These are phyloP conservation scores for Pelargonium fulgidum DNA, from an alignment of 441 rosid species.

Conservation along the genomic window DNA sequence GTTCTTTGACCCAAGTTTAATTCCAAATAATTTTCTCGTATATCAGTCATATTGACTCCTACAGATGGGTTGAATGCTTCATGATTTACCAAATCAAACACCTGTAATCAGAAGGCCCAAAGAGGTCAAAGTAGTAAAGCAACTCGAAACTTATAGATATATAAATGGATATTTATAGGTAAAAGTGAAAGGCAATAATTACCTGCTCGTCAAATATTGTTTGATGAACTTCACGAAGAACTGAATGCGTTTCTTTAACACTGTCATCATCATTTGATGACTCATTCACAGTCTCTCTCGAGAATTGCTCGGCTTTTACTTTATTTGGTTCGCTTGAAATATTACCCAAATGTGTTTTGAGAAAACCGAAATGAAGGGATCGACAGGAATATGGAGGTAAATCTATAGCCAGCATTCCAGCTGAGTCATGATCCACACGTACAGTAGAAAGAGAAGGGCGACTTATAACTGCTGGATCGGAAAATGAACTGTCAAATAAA, in stretches of 20 bases:
- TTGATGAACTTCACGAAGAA: conserved; percentile 67
- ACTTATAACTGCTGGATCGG: conserved; percentile 42
- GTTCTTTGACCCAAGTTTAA: conserved; percentile 65
- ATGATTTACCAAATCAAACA: conserved; percentile 71
- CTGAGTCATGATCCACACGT: conserved; percentile 70
- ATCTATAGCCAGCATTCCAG: conserved; percentile 86
- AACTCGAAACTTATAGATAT: conserved; percentile 11
- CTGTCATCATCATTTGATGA: conserved; percentile 50
- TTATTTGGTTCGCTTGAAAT: conserved; percentile 30
- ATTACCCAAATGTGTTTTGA: conserved; percentile 41
- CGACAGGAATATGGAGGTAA: conserved; percentile 66
- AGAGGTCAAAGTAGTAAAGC: conserved; percentile 18
- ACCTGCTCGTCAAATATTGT: conserved; percentile 90
- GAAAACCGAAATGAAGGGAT: conserved; percentile 66
- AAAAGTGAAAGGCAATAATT: conserved; percentile 13
- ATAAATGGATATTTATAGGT: background rate
- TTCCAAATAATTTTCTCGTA: conserved; percentile 70
- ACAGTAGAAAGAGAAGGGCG: conserved; percentile 68
- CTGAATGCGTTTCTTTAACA: conserved; percentile 55
- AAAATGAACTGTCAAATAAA: conserved; percentile 60
- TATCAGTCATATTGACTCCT: conserved; percentile 74
- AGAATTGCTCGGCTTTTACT: conserved; percentile 28
- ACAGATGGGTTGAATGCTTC: conserved; percentile 70
- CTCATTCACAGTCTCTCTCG: conserved; percentile 36
- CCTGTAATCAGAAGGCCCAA: conserved; percentile 41